Conservation (phyloP, 2,329 filamentous ascomycete species). For the Lithohypha guttulata region DNA sequence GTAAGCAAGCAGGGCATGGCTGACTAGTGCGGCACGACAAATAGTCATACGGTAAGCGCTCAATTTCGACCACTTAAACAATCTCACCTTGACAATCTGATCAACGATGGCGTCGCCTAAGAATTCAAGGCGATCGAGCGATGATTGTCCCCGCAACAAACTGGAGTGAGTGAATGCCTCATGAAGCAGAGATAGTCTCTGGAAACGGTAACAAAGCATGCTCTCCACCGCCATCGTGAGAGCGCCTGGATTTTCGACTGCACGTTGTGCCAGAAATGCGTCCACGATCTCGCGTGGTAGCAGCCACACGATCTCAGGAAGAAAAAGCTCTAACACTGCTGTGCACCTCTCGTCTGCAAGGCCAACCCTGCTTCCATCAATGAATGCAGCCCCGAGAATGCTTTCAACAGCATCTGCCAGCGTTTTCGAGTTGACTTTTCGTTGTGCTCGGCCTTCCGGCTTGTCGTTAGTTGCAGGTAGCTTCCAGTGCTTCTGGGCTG, state of each 20-base stretch:
- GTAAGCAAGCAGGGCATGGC: conserved; percentile 70
- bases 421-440: conserved; percentile 58
- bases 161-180: conserved; percentile 66
- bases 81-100: conserved; percentile 54
- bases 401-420: conserved; percentile 83
- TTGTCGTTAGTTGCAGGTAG: conserved; percentile 3
- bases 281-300: conserved; percentile 33
- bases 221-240: conserved; percentile 9
- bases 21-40: conserved; percentile 65
- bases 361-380: conserved; percentile 52
- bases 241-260: background rate
- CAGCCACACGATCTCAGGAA: conserved; percentile 50
- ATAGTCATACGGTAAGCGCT: conserved; percentile 57
- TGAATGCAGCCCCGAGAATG: conserved; percentile 63
- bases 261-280: background rate
- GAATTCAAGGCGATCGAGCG: conserved; percentile 71
- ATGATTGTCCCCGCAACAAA: conserved; percentile 8
- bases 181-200: conserved; percentile 54
- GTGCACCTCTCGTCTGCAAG: conserved; percentile 10
- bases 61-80: conserved; percentile 42
- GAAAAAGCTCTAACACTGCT: conserved; percentile 47
- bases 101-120: conserved; percentile 81
- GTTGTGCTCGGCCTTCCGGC: conserved; percentile 18
- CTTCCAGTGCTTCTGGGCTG: conserved; percentile 63
- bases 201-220: conserved; percentile 62